Conservation (phyloP, 306 rosid genomes). For the Citrullus amarus region DNA sequence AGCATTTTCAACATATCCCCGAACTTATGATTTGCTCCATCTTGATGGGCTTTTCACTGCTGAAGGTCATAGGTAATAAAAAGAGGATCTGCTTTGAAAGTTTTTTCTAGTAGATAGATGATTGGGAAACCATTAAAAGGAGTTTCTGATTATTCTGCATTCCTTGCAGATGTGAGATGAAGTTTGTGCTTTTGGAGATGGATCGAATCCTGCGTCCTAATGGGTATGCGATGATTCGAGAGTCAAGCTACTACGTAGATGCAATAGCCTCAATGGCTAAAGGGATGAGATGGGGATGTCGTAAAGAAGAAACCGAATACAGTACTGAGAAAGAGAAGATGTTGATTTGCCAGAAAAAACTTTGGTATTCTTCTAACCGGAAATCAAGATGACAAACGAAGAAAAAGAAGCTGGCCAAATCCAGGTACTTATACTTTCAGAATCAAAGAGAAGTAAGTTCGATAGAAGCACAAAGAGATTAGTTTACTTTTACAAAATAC, state of each 20-base stretch:
- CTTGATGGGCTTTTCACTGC: conserved; percentile 82
- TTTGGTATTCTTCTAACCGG: conserved; percentile 61
- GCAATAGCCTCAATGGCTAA: conserved; percentile 52
- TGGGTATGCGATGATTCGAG: conserved; percentile 65
- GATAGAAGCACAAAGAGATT: conserved; percentile 36
- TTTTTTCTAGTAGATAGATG: neutral
- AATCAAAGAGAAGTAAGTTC: conserved; percentile 31
- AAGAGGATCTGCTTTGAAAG: neutral
- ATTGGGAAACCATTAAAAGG: neutral
- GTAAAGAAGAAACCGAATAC: conserved; percentile 58
- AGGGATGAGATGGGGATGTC: conserved; percentile 80
- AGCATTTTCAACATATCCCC: conserved; percentile 92
- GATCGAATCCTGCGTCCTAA: conserved; percentile 75
- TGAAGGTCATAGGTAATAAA: conserved; percentile 79
- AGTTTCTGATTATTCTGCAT: neutral
- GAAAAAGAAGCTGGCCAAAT: neutral
- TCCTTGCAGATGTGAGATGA: conserved; percentile 76
- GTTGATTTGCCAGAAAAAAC: conserved; percentile 79
- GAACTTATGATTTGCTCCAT: conserved; percentile 94
- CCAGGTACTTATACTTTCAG: conserved; percentile 1
- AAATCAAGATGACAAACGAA: conserved; percentile 36
- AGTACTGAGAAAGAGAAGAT: conserved; percentile 65
- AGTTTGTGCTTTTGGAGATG: conserved; percentile 83
- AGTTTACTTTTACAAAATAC: conserved; percentile 25
- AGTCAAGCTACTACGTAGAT: conserved; percentile 65